Percentiles rank a stretch among this genome's conserved stretches.
Conservation (phyloP, 352 stramenopile genomes). For the Phytophthora pinifolia region DNA sequence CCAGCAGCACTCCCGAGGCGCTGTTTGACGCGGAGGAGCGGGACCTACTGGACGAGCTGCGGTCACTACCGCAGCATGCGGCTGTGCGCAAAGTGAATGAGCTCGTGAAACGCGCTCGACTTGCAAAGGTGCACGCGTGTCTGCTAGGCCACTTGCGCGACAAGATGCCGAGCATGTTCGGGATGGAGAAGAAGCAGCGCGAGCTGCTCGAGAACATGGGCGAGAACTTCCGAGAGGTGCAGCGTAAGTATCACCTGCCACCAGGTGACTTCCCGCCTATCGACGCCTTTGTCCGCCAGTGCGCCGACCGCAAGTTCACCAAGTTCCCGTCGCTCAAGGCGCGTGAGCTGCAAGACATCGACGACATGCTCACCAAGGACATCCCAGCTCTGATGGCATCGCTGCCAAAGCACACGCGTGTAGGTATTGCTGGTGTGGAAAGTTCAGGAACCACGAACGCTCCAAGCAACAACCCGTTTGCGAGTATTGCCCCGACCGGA, state of each 20-base stretch:
- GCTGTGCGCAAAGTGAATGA: slow-evolving; percentile 95
- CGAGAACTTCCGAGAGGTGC: slow-evolving; percentile 96
- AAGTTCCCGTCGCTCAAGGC: slow-evolving; percentile 94
- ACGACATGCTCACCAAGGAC: slow-evolving; percentile 96
- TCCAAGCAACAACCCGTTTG: slow-evolving; percentile 31
- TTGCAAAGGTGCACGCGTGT: slow-evolving; percentile 97
- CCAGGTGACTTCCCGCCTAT: slow-evolving; percentile 94
- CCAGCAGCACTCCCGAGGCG: slow-evolving; percentile 39
- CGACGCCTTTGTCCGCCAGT: slow-evolving; percentile 85
- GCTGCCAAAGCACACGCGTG: slow-evolving; percentile 53
- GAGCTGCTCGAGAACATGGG: slow-evolving; percentile 95
- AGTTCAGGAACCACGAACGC: background rate
- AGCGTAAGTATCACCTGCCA: slow-evolving; percentile 97
- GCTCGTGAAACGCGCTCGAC: slow-evolving; percentile 94
- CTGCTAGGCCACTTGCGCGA: slow-evolving; percentile 96
- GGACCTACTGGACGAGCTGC: slow-evolving; percentile 97
- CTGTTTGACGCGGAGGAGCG: slow-evolving; percentile 97
- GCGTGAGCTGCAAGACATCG: slow-evolving; percentile 96
- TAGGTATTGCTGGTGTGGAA: slow-evolving; percentile 14
- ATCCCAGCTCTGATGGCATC: slow-evolving; percentile 93
- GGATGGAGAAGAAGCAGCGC: slow-evolving; percentile 97
- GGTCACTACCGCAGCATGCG: slow-evolving; percentile 94
- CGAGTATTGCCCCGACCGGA: slow-evolving; percentile 36
- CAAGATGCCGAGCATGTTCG: slow-evolving; percentile 97
- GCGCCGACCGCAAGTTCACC: slow-evolving; percentile 87